Conservation (phyloP, 768 basidiomycete genomes). For the Kwoniella europaea region DNA sequence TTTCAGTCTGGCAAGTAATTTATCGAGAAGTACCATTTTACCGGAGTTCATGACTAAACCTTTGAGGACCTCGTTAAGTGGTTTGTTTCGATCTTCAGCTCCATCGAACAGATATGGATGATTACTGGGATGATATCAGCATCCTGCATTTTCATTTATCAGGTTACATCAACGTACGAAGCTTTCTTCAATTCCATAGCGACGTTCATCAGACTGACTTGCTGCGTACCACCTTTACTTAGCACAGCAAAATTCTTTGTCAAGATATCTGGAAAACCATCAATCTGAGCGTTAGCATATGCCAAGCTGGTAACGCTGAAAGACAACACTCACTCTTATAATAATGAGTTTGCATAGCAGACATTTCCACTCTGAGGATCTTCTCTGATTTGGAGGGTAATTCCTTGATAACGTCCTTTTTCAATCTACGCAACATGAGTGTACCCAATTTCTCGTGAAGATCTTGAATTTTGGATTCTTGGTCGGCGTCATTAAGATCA, state of each 20-base stretch:
- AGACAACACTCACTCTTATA: conserved; percentile 72
- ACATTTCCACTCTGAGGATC: conserved; percentile 97
- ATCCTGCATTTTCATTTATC: too few relatives aligned
- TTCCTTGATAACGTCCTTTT: conserved; percentile 93
- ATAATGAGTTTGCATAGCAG: conserved; percentile 91
- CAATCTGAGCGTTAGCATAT: conserved; percentile 58
- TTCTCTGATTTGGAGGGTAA: conserved; percentile 98
- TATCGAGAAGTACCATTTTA: conserved; percentile 97
- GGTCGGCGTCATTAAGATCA: conserved; percentile 88
- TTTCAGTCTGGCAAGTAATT: conserved; percentile 85
- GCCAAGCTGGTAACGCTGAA: conserved; percentile 64
- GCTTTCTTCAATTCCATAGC: conserved; percentile 99
- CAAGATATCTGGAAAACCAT: conserved; percentile 19
- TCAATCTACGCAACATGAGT: conserved; percentile 91
- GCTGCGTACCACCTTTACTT: conserved; percentile 76
- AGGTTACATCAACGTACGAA: conserved; percentile 55
- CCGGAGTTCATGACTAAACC: conserved; percentile 99
- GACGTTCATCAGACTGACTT: conserved; percentile 94
- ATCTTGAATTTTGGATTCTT: conserved; percentile 86
- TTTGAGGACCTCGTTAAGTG: conserved; percentile 78
- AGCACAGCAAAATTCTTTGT: conserved; percentile 87
- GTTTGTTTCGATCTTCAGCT: conserved; percentile 66
- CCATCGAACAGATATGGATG: conserved; percentile 98
- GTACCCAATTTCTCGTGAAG: conserved; percentile 89
- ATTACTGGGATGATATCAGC: conserved; percentile 60